Evolutionary conservation across 768 basidiomycete genomes (phyloP).

Genomic region (Lactarius evosmus): DNA sequence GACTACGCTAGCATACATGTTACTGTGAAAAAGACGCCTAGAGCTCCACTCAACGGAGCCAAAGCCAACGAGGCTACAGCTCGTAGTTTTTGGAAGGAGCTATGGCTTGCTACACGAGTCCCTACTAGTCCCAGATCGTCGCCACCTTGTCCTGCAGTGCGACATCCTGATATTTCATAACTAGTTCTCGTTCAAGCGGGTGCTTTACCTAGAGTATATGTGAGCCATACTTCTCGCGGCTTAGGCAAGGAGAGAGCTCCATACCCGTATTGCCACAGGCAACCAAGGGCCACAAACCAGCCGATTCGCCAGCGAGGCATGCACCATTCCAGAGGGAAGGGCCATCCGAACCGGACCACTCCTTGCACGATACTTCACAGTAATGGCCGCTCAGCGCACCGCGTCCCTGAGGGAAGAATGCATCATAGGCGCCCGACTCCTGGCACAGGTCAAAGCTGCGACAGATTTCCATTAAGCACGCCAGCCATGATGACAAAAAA

Average conservation of each 20-base stretch:
- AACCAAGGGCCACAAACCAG: constrained; percentile 48
- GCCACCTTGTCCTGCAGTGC: neutral
- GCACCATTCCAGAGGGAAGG: constrained; percentile 47
- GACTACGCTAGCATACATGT: constrained; percentile 5
- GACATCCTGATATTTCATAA: neutral
- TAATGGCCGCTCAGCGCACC: constrained; percentile 52
- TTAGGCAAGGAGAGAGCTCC: neutral
- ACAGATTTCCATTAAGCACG: neutral
- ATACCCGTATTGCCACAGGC: constrained; percentile 56
- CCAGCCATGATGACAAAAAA: neutral
- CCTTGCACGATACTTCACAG: constrained; percentile 53
- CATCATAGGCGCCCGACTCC: constrained; percentile 49
- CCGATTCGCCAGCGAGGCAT: constrained; percentile 49
- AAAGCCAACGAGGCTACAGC: neutral
- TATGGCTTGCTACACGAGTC: neutral
- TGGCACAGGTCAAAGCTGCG: constrained; percentile 58
- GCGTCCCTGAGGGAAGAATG: constrained; percentile 56
- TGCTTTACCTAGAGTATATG: neutral
- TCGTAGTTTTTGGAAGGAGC: neutral
- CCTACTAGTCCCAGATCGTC: neutral
- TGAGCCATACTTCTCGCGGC: neutral
- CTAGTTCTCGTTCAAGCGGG: constrained; percentile 7
- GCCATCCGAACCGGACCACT: constrained; percentile 57
- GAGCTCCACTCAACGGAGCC: too few species aligned
- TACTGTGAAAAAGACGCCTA: constrained; percentile 16